Percentiles rank a stretch among this genome's conserved stretches.
These are phyloP conservation scores for Clonostachys byssicola DNA, from an alignment of 2,329 filamentous ascomycete species.

Conservation along the genomic window DNA sequence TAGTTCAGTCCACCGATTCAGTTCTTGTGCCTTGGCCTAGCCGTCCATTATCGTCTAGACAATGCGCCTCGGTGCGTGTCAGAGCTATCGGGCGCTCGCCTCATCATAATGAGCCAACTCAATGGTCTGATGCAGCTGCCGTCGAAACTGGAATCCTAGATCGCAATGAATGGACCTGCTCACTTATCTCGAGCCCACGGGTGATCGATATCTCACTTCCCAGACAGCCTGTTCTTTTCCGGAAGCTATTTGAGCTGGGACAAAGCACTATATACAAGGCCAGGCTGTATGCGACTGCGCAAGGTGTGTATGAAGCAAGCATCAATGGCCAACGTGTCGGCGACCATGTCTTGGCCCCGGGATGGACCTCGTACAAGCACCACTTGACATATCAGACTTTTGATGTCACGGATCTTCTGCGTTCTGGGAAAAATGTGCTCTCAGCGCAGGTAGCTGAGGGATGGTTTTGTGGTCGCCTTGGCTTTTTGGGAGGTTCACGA, in stretches of 20 bases:
- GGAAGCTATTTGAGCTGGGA: neutral
- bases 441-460: slow-evolving; percentile 41
- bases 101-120: neutral
- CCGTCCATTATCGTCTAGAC: slow-evolving; percentile 14
- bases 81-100: slow-evolving; percentile 12
- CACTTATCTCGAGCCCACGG: neutral
- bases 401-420: slow-evolving; percentile 38
- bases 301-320: slow-evolving; percentile 38
- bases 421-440: slow-evolving; percentile 22
- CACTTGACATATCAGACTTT: slow-evolving; percentile 48
- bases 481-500: slow-evolving; percentile 12
- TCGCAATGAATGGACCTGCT: neutral
- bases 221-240: slow-evolving; percentile 4
- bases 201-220: neutral
- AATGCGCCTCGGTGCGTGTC: slow-evolving; percentile 18
- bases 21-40: slow-evolving; percentile 7
- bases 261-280: slow-evolving; percentile 15
- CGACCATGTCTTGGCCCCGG: slow-evolving; percentile 37
- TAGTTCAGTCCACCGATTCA: neutral
- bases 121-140: neutral
- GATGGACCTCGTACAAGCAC: slow-evolving; percentile 45
- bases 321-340: slow-evolving; percentile 40
- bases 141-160: slow-evolving; percentile 15
- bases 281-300: slow-evolving; percentile 38
- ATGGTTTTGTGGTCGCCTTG: slow-evolving; percentile 38